phyloP scores from a whole-genome alignment of 495 filamentous ascomycete genomes.

The Lophium mytilinum region DNA sequence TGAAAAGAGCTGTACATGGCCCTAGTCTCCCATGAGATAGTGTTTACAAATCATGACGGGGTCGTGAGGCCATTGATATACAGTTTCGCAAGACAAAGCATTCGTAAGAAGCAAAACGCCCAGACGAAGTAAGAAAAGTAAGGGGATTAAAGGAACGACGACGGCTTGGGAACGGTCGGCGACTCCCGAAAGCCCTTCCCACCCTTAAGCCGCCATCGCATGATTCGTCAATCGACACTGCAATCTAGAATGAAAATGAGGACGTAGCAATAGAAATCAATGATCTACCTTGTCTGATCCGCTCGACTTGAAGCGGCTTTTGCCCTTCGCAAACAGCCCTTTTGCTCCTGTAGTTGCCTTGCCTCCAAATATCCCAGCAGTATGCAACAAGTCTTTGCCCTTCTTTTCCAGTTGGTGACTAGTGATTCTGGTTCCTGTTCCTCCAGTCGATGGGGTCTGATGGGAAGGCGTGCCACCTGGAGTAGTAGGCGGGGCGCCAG shows the following conservation, averaged over 20 bases:
- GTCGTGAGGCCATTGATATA: background rate
- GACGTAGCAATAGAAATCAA: constrained; percentile 36
- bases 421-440: constrained; percentile 10
- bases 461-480: background rate
- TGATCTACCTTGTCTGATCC: constrained; percentile 76
- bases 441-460: background rate
- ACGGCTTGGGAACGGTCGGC: background rate
- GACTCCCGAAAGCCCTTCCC: background rate
- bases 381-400: constrained; percentile 78
- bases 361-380: constrained; percentile 62
- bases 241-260: constrained; percentile 6
- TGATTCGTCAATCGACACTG: background rate
- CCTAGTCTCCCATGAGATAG: constrained; percentile 14
- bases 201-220: background rate
- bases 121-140: background rate
- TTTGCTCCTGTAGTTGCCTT: constrained; percentile 72
- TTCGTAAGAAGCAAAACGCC: background rate
- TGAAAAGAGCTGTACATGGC: constrained; percentile 8
- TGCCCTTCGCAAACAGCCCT: constrained; percentile 78
- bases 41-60: background rate
- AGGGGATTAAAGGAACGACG: background rate
- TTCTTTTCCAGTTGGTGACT: constrained; percentile 35
- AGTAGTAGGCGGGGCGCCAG: constrained; percentile 1
- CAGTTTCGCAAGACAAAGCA: background rate
- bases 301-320: constrained; percentile 62